Percentiles rank a stretch among this genome's conserved stretches.
These are phyloP conservation scores for Acanthamoeba sp. DNA, from an alignment of 208 protist species.

Conservation along the genomic window DNA sequence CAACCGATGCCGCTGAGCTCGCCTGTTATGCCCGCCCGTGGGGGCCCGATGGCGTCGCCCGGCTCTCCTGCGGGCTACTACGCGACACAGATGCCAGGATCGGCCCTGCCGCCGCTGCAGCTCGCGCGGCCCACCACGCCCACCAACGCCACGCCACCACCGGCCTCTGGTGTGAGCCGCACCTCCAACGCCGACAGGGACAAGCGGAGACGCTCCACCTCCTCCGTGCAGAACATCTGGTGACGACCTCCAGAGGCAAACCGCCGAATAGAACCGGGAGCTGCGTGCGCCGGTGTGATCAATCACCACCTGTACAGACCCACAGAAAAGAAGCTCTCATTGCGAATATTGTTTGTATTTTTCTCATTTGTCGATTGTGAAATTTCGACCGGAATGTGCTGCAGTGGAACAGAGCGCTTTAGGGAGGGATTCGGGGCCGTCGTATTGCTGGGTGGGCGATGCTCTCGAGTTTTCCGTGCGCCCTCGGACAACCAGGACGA, in stretches of 20 bases:
- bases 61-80: background rate
- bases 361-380: no score
- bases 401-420: no score
- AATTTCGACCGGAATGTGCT: no score
- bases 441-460: no score
- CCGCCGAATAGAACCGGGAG: no score
- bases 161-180: background rate
- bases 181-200: background rate
- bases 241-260: background rate
- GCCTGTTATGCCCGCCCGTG: background rate
- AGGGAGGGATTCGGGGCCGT: no score
- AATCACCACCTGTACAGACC: no score
- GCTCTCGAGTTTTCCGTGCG: no score
- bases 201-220: background rate
- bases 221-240: slow-evolving; percentile 3
- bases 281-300: no score
- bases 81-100: background rate
- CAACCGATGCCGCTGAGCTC: background rate
- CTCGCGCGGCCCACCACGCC: background rate
- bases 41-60: background rate
- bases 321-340: no score
- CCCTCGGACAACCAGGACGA: no score
- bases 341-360: no score
- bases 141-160: background rate
- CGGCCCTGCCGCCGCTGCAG: background rate